These are phyloP conservation scores for Agaricus sinodeliciosus DNA, from an alignment of 768 basidiomycete genomes.

Conservation along the genomic window DNA sequence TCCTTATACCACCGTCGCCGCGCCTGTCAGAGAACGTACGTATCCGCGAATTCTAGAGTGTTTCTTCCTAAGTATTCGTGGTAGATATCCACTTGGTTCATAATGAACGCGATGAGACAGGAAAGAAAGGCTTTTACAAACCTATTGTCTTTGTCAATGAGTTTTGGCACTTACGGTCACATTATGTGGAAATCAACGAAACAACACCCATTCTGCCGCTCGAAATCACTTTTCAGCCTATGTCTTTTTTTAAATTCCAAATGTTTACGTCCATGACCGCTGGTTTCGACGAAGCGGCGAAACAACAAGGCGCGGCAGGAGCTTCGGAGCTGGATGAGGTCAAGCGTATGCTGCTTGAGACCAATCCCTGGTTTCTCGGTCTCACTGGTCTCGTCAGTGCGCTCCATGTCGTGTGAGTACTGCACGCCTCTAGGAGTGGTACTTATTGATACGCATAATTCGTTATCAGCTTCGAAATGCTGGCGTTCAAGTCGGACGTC, in stretches of 20 bases:
- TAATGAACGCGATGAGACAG: conserved; percentile 53
- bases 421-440: background rate
- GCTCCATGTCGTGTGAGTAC: conserved; percentile 76
- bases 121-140: conserved; percentile 67
- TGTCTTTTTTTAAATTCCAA: conserved; percentile 85
- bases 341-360: conserved; percentile 89
- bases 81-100: conserved; percentile 61
- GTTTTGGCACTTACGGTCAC: conserved; percentile 86
- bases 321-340: conserved; percentile 86
- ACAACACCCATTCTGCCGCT: conserved; percentile 76
- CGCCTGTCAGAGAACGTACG: conserved; percentile 58
- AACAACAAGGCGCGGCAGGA: conserved; percentile 56
- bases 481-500: conserved; percentile 94
- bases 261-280: conserved; percentile 78
- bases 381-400: conserved; percentile 82
- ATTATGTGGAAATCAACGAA: conserved; percentile 80
- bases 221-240: conserved; percentile 76
- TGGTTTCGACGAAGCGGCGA: conserved; percentile 83
- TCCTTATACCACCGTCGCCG: conserved; percentile 47
- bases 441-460: conserved; percentile 34
- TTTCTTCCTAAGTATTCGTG: conserved; percentile 2
- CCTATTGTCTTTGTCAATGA: conserved; percentile 92
- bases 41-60: conserved; percentile 11
- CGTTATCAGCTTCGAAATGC: conserved; percentile 74
- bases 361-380: conserved; percentile 82